Evolutionary conservation across 1,284 basidiomycete species (phyloP).

Genomic region (Ceratobasidium sp.): DNA sequence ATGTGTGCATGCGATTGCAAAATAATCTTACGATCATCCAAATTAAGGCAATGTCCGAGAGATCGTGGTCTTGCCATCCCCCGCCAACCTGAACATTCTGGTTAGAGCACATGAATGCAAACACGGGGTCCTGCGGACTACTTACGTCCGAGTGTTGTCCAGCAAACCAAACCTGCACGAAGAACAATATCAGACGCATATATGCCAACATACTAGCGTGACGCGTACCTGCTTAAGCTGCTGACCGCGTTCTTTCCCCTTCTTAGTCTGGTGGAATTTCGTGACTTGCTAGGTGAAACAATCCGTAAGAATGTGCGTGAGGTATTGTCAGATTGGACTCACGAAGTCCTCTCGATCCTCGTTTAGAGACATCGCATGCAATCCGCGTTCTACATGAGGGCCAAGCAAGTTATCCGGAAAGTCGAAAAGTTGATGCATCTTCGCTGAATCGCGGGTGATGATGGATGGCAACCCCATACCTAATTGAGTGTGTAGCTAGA

Average conservation of each 20-base stretch:
- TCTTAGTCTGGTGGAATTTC: slow-evolving; percentile 65
- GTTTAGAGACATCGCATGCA: slow-evolving; percentile 70
- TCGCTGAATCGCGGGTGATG: slow-evolving; percentile 53
- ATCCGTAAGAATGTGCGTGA: slow-evolving; percentile 5
- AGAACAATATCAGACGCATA: slow-evolving; percentile 35
- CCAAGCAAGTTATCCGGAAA: slow-evolving; percentile 66
- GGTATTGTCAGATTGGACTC: slow-evolving; percentile 44
- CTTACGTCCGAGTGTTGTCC: slow-evolving; percentile 69
- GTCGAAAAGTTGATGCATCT: slow-evolving; percentile 62
- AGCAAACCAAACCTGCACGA: slow-evolving; percentile 67
- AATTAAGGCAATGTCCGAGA: slow-evolving; percentile 66
- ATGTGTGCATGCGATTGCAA: neutral
- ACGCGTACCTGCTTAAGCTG: slow-evolving; percentile 63
- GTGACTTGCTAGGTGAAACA: slow-evolving; percentile 57
- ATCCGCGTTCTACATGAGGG: slow-evolving; percentile 66
- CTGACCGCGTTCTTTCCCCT: slow-evolving; percentile 61
- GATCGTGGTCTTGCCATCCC: slow-evolving; percentile 68
- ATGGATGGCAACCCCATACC: slow-evolving; percentile 69
- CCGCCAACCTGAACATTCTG: slow-evolving; percentile 63
- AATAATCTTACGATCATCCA: slow-evolving; percentile 61
- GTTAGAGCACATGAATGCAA: neutral
- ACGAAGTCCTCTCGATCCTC: slow-evolving; percentile 71
- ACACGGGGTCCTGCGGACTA: slow-evolving; percentile 7
- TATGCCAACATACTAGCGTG: neutral
- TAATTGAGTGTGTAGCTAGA: neutral